A percentile compares a stretch with the other conserved stretches of the same genome.
Conservation (phyloP, 1,284 basidiomycete genomes). For the Leccinum pachyderme region DNA sequence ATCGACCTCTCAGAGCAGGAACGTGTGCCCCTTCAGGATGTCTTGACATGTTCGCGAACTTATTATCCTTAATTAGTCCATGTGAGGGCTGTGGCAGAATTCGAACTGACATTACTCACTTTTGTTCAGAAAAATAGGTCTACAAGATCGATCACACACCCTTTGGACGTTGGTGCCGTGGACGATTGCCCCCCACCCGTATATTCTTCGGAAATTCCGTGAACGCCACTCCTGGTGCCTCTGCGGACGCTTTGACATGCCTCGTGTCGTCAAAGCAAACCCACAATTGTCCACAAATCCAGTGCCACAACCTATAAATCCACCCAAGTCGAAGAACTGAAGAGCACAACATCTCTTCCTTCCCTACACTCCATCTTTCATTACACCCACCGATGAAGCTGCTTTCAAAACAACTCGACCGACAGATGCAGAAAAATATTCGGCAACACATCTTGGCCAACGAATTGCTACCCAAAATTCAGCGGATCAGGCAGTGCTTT, state of each 20-base stretch:
- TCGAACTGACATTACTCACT: not conserved
- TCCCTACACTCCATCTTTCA: not conserved
- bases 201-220: conserved; percentile 7
- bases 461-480: conserved; percentile 18
- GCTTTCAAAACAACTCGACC: conserved; percentile 1
- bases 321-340: not conserved
- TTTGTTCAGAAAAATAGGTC: not conserved
- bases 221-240: conserved; percentile 16
- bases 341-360: not conserved
- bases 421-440: conserved; percentile 13
- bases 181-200: not conserved
- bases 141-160: not conserved
- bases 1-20: not conserved
- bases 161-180: not conserved
- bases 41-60: not conserved
- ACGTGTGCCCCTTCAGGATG: not conserved
- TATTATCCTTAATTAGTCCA: not conserved
- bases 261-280: conserved; percentile 30
- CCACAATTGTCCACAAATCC: conserved; percentile 24
- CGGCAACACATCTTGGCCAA: conserved; percentile 6
- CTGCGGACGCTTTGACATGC: conserved; percentile 18
- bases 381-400: conserved; percentile 9
- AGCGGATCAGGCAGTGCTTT: conserved; percentile 19
- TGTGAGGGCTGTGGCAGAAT: not conserved
- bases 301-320: conserved; percentile 21